Evolutionary conservation across 345 rosid species (phyloP).

Genomic region (Microcos paniculata): DNA sequence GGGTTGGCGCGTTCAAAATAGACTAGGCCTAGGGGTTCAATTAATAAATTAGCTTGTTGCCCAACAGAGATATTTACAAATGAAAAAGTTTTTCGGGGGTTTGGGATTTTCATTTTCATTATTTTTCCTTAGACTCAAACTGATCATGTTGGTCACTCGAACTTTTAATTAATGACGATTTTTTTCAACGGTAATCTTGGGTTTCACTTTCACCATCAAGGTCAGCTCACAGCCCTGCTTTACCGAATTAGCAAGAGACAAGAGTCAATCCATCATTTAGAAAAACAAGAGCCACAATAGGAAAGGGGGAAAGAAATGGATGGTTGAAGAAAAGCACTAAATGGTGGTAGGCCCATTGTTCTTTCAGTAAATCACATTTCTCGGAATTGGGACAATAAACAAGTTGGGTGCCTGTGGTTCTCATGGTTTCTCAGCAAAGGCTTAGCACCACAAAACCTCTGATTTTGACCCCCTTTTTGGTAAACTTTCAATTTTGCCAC

Average conservation of each 20-base stretch:
- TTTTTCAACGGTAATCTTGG: too few species aligned
- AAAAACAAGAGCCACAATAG: neutral
- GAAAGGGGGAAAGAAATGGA: neutral
- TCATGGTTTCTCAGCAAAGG: neutral
- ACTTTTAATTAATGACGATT: neutral
- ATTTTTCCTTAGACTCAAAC: too few species aligned
- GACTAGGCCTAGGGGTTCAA: too few species aligned
- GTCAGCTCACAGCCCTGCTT: too few species aligned
- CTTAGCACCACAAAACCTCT: constrained; percentile 20
- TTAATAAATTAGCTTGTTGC: too few species aligned
- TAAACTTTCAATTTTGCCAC: neutral
- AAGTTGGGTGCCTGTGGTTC: constrained; percentile 6
- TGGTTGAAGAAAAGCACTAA: neutral
- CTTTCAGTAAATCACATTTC: neutral
- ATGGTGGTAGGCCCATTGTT: neutral
- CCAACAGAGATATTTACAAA: too few species aligned
- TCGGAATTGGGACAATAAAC: constrained; percentile 7
- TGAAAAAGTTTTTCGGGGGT: too few species aligned
- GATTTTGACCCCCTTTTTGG: neutral
- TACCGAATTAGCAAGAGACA: too few species aligned
- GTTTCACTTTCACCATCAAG: neutral
- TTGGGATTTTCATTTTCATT: too few species aligned
- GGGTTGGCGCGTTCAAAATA: too few species aligned
- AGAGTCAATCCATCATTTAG: neutral
- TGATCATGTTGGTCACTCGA: neutral